Evolutionary conservation across 768 basidiomycete genomes (phyloP).

Genomic region (Dacryopinax spathularia): DNA sequence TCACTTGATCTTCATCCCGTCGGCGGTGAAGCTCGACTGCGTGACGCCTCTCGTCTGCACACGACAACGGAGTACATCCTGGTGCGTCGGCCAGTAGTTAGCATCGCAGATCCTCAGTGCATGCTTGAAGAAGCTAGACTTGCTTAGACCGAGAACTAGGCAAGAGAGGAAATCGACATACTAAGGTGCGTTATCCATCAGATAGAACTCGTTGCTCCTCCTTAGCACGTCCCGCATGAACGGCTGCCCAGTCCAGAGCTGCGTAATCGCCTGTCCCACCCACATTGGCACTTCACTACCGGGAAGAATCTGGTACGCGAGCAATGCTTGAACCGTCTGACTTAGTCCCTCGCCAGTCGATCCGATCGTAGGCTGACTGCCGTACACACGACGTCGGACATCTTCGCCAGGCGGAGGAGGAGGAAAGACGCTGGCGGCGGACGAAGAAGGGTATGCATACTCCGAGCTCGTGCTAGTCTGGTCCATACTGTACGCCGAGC

Average conservation of each 20-base stretch:
- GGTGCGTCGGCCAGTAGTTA: constrained; percentile 73
- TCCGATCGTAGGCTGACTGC: not conserved
- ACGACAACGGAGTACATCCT: constrained; percentile 76
- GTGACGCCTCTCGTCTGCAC: constrained; percentile 82
- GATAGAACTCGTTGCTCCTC: constrained; percentile 54
- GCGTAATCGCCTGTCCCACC: constrained; percentile 29
- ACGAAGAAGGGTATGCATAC: not conserved
- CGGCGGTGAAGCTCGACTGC: constrained; percentile 55
- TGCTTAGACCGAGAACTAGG: not conserved
- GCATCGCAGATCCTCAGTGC: constrained; percentile 68
- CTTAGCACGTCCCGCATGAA: constrained; percentile 32
- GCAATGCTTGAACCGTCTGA: not conserved
- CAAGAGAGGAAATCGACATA: constrained; percentile 28
- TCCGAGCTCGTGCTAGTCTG: not conserved
- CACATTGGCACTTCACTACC: constrained; percentile 18
- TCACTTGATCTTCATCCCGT: constrained; percentile 32
- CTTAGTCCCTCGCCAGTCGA: not conserved
- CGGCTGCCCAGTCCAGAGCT: constrained; percentile 31
- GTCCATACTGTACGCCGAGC: not conserved
- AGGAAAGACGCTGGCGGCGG: not conserved
- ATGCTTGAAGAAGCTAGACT: constrained; percentile 64
- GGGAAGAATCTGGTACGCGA: not conserved
- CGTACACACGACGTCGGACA: not conserved
- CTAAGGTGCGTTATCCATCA: constrained; percentile 93
- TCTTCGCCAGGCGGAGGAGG: not conserved